Evolutionary conservation across 2,329 filamentous ascomycete species (phyloP).

Genomic region (Hymenoscyphus repandus): DNA sequence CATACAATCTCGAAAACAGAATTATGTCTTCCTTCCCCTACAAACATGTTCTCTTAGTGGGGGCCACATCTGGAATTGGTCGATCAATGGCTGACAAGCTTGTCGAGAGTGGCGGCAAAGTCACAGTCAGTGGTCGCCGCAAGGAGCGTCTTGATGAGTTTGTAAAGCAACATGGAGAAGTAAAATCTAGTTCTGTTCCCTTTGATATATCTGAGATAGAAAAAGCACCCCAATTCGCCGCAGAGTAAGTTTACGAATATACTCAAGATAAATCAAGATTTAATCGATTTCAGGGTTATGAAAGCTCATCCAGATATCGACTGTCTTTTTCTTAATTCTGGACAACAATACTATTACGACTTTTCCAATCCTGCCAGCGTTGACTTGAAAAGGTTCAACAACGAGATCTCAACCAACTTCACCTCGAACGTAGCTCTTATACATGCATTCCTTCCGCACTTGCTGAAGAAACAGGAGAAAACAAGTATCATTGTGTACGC

Average conservation of each 20-base stretch:
- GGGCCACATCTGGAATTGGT: constrained; percentile 51
- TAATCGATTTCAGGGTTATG: constrained; percentile 22
- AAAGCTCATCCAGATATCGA: constrained; percentile 45
- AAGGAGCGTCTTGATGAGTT: constrained; percentile 46
- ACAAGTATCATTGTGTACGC: constrained; percentile 20
- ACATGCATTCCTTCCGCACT: constrained; percentile 34
- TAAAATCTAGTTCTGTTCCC: constrained; percentile 35
- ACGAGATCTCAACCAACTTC: constrained; percentile 39
- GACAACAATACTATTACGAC: constrained; percentile 45
- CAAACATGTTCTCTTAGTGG: constrained; percentile 50
- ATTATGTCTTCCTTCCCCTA: constrained; percentile 46
- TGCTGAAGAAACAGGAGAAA: constrained; percentile 8
- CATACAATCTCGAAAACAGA: background rate
- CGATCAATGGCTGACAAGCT: constrained; percentile 39
- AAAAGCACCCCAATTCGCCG: constrained; percentile 38
- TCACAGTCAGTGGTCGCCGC: constrained; percentile 51
- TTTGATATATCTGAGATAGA: constrained; percentile 44
- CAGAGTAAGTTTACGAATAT: constrained; percentile 7
- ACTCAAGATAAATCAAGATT: background rate
- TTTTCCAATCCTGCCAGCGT: constrained; percentile 42
- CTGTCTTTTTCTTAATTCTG: constrained; percentile 52
- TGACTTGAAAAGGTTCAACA: constrained; percentile 33
- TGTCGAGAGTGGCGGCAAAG: constrained; percentile 40
- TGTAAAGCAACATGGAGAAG: constrained; percentile 38
- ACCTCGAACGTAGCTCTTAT: constrained; percentile 36